A percentile compares a stretch with the other conserved stretches of the same genome.
phyloP scores from a whole-genome alignment of 2,329 filamentous ascomycete genomes.

The Trichoderma sp. region DNA sequence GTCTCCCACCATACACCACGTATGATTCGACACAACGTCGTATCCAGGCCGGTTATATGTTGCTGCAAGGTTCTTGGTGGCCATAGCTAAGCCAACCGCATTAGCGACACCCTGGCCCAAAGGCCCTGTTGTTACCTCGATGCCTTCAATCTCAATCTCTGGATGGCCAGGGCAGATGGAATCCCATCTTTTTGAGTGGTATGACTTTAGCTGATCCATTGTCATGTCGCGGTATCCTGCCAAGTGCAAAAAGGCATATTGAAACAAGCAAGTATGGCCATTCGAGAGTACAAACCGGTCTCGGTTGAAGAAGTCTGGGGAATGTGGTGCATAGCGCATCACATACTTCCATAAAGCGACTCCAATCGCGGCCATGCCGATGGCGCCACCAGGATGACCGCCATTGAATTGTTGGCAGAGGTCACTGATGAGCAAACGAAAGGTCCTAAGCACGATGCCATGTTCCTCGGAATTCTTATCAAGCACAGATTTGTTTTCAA shows the following conservation, averaged over 20 bases:
- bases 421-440: slow-evolving; percentile 15
- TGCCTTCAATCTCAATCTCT: slow-evolving; percentile 58
- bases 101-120: slow-evolving; percentile 63
- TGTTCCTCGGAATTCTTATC: not conserved
- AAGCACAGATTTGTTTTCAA: not conserved
- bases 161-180: slow-evolving; percentile 58
- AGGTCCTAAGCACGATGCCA: not conserved
- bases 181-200: slow-evolving; percentile 45
- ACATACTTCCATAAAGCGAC: slow-evolving; percentile 62
- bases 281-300: slow-evolving; percentile 66
- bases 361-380: slow-evolving; percentile 64
- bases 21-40: slow-evolving; percentile 52
- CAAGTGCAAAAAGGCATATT: slow-evolving; percentile 56
- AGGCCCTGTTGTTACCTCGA: slow-evolving; percentile 62
- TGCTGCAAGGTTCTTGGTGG: slow-evolving; percentile 56
- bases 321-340: slow-evolving; percentile 61
- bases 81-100: slow-evolving; percentile 60
- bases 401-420: slow-evolving; percentile 29
- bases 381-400: slow-evolving; percentile 45
- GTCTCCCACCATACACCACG: slow-evolving; percentile 60
- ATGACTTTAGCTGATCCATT: slow-evolving; percentile 57
- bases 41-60: slow-evolving; percentile 54
- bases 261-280: slow-evolving; percentile 57
- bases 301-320: slow-evolving; percentile 60
- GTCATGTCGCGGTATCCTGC: slow-evolving; percentile 58